These are phyloP conservation scores for Aspergillus glaucus DNA, from an alignment of 2,329 filamentous ascomycete species.

Conservation along the genomic window DNA sequence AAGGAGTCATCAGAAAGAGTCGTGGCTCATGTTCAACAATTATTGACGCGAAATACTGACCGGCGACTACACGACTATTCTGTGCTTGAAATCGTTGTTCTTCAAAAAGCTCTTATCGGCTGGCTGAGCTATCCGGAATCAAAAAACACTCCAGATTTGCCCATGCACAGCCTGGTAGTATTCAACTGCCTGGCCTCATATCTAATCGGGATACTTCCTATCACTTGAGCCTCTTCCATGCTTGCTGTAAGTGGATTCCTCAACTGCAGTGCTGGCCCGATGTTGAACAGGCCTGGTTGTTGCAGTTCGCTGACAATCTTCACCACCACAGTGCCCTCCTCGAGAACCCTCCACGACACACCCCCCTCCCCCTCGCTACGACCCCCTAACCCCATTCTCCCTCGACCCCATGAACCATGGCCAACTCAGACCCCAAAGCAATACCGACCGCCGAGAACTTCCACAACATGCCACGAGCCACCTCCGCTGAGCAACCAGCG, in stretches of 20 bases:
- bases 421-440: constrained; percentile 25
- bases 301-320: constrained; percentile 18
- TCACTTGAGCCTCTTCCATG: not conserved
- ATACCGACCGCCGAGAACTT: constrained; percentile 35
- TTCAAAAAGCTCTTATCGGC: not conserved
- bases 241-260: constrained; percentile 10
- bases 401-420: constrained; percentile 27
- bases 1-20: constrained; percentile 3
- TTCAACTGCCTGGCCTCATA: constrained; percentile 1
- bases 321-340: constrained; percentile 19
- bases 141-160: constrained; percentile 2
- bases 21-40: no score
- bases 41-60: no score
- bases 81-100: not conserved
- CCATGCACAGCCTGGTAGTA: constrained; percentile 18
- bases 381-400: constrained; percentile 9
- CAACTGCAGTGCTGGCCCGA: not conserved
- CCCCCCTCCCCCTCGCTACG: constrained; percentile 13
- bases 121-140: constrained; percentile 9
- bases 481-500: constrained; percentile 57
- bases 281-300: constrained; percentile 1
- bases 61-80: not conserved
- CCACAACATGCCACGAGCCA: constrained; percentile 62
- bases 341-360: constrained; percentile 15
- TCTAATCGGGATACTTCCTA: not conserved